Base-by-base conservation (phyloP, 2,329 filamentous ascomycete species). In the Cordyceps tenuipes region DNA sequence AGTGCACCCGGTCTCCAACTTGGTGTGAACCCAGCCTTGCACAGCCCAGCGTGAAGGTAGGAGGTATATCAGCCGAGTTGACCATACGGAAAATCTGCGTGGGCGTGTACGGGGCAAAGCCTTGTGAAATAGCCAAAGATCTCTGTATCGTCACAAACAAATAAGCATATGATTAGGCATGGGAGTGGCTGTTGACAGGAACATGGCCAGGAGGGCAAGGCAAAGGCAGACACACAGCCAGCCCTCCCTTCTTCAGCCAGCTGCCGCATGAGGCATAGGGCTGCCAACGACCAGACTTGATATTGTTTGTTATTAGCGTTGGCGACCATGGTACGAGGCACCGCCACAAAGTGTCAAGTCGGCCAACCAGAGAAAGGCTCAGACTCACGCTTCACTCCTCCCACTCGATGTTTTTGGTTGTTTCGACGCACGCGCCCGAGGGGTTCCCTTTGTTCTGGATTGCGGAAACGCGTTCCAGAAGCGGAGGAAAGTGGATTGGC, bases 141-240 rank as follows among this genome's bases (percentile, higher is more conserved):
- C 9, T 26, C 13, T 41, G 13, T 34, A 57, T 57, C 55, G 29
- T 23, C 19, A 4, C 15, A 36, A 6, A n/a, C n/a, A 21, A 19
- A 17, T 50, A 44, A 44, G 55, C 55, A 57, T 50, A 50, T 19
- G 46, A 43, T 57, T 57, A 50, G 34, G 55, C 55, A 50, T 50
- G 55, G 46, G 46, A 15, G 55, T 57, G 46, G 55, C 34, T 50
- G 49, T 49, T 34, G 34, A 23, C 5, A 36, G 50, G 12, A 41
- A 10, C 17, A 29, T 19, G 19, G 29, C 31, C 29, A 29, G 29
- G 5, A 29, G 5, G 47, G 43, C 19, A 19, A 2, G 13, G 43
- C 43, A 19, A 41, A 17, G 15, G 15, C 19, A 23, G 23, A 23
- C 23, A 23, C 23, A 23, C 17, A 3, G 9, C n/a, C 13, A n/a